Evolutionary conservation across 1,284 basidiomycete genomes (phyloP).

Genomic region (Papiliotrema fonsecae): DNA sequence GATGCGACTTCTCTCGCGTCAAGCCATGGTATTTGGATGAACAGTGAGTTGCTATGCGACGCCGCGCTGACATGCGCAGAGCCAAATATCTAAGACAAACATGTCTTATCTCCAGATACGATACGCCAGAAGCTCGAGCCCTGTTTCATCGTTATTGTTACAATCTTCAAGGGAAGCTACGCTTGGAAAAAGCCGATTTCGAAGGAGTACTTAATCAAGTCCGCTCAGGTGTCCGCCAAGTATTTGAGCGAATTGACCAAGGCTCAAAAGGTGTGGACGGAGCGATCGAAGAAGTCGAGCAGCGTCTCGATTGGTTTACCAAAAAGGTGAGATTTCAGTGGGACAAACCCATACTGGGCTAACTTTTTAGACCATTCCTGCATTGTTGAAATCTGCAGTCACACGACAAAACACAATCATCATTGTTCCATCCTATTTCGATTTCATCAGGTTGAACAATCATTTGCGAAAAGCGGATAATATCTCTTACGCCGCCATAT

Average conservation of each 20-base stretch:
- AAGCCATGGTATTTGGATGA: constrained; percentile 97
- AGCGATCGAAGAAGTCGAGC: constrained; percentile 75
- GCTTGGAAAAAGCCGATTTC: constrained; percentile 59
- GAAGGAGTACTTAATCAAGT: constrained; percentile 60
- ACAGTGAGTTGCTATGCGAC: constrained; percentile 56
- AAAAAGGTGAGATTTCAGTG: constrained; percentile 59
- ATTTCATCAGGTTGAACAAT: constrained; percentile 88
- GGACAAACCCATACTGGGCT: constrained; percentile 1
- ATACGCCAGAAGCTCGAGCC: constrained; percentile 79
- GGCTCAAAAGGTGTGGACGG: constrained; percentile 47
- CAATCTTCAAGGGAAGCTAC: constrained; percentile 80
- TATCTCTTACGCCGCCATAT: constrained; percentile 75
- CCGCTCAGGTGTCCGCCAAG: constrained; percentile 73
- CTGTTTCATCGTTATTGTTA: constrained; percentile 68
- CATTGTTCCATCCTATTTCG: constrained; percentile 92
- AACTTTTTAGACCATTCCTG: constrained; percentile 62
- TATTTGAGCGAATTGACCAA: constrained; percentile 48
- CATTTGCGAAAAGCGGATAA: constrained; percentile 68
- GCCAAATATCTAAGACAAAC: constrained; percentile 81
- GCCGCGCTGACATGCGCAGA: constrained; percentile 46
- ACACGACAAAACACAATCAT: constrained; percentile 81
- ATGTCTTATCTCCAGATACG: constrained; percentile 79
- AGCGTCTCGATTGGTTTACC: constrained; percentile 79
- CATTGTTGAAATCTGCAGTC: constrained; percentile 82
- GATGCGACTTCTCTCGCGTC: constrained; percentile 92